Conservation (phyloP, 202 grass and related monocot species). For the Digitaria exilis region DNA sequence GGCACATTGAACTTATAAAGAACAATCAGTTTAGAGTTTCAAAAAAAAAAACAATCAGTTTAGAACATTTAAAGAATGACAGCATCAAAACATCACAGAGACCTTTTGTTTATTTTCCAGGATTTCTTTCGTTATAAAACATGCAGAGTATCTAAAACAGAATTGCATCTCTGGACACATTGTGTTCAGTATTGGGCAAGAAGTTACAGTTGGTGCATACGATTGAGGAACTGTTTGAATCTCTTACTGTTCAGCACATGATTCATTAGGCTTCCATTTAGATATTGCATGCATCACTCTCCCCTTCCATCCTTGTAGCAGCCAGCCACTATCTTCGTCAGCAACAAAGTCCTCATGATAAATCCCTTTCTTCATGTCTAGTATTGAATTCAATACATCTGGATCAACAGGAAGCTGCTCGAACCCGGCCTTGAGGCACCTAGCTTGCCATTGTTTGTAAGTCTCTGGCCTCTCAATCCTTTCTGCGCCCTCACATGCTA, state of each 20-base stretch:
- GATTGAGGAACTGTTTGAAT: not conserved
- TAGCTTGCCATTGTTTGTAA: slow-evolving; percentile 58
- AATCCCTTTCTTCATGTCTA: not conserved
- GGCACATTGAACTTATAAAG: not conserved
- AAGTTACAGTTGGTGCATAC: not conserved
- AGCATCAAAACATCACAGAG: not conserved
- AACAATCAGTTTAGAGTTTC: too few species aligned
- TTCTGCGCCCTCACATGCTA: slow-evolving; percentile 56
- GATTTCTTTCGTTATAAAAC: slow-evolving; percentile 1
- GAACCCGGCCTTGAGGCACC: slow-evolving; percentile 46
- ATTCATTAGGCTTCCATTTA: slow-evolving; percentile 48
- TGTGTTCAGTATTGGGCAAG: slow-evolving; percentile 9
- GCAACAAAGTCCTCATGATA: slow-evolving; percentile 59
- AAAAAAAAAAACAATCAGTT: too few species aligned
- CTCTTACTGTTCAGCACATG: slow-evolving; percentile 16
- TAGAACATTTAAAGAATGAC: not conserved
- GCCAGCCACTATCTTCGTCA: slow-evolving; percentile 43
- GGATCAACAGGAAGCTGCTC: slow-evolving; percentile 36
- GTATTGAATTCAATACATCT: slow-evolving; percentile 23
- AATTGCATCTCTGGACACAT: not conserved
- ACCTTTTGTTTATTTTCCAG: not conserved
- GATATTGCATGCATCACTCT: slow-evolving; percentile 50
- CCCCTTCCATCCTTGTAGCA: slow-evolving; percentile 64
- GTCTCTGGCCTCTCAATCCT: slow-evolving; percentile 52
- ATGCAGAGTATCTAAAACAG: not conserved